Conservation (phyloP, 306 rosid genomes). For the Cyclanthera cordifolia region DNA sequence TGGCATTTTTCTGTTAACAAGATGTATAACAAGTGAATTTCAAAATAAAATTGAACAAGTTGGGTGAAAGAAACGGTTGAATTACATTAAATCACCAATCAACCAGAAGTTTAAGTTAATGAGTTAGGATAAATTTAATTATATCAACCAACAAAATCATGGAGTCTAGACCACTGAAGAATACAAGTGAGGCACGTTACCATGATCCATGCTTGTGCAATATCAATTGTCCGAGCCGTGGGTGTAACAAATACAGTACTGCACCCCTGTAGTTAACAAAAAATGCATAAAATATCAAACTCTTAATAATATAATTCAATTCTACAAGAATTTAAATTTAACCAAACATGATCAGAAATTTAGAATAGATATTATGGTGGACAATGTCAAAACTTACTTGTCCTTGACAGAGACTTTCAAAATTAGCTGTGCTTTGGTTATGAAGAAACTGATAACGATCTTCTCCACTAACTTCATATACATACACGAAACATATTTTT, state of each 20-base stretch:
- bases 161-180: not conserved
- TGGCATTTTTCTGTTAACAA: conserved; percentile 53
- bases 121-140: too few relatives aligned
- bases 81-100: too few relatives aligned
- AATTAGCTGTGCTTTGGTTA: conserved; percentile 87
- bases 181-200: conserved; percentile 27
- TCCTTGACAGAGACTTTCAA: conserved; percentile 56
- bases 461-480: conserved; percentile 66
- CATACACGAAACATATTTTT: not conserved
- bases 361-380: not conserved
- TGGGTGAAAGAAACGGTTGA: conserved; percentile 17
- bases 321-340: not conserved
- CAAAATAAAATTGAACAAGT: not conserved
- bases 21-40: not conserved
- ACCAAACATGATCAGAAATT: not conserved
- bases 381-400: conserved; percentile 42
- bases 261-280: conserved; percentile 79
- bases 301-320: not conserved
- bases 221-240: conserved; percentile 93
- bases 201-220: conserved; percentile 88
- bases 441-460: conserved; percentile 87
- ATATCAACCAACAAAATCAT: too few relatives aligned
- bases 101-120: too few relatives aligned
- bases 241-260: conserved; percentile 93
- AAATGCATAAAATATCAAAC: not conserved